Evolutionary conservation across 768 basidiomycete genomes (phyloP).

Genomic region (Lactifluus volemus): DNA sequence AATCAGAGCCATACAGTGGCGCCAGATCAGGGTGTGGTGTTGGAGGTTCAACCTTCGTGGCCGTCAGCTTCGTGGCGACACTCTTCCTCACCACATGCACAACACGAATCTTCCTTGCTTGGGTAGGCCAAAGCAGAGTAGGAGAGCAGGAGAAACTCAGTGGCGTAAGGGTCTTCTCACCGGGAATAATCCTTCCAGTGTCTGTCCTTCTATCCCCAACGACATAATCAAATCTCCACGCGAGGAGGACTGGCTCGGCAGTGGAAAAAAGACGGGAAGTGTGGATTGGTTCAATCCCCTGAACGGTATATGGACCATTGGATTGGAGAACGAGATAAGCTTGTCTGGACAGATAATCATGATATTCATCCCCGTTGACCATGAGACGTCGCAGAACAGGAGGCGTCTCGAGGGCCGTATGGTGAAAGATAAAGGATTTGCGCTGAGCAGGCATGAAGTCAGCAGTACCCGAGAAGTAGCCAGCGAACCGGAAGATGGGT

Average conservation of each 20-base stretch:
- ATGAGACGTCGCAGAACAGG: constrained; percentile 67
- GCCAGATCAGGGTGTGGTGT: background rate
- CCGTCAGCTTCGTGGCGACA: constrained; percentile 52
- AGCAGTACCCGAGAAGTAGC: constrained; percentile 44
- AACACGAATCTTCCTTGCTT: constrained; percentile 58
- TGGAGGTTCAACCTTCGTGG: constrained; percentile 51
- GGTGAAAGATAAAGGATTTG: constrained; percentile 61
- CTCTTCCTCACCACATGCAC: constrained; percentile 69
- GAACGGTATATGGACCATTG: constrained; percentile 69
- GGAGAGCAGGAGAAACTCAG: constrained; percentile 72
- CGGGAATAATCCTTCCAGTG: constrained; percentile 38
- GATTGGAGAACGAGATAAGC: constrained; percentile 59
- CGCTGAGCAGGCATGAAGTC: constrained; percentile 57
- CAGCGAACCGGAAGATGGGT: constrained; percentile 51
- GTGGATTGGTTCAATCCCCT: constrained; percentile 47
- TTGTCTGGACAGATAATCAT: constrained; percentile 70
- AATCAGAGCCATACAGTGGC: background rate
- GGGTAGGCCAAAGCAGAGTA: constrained; percentile 47
- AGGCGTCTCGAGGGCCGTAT: constrained; percentile 53
- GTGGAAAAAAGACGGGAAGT: constrained; percentile 16
- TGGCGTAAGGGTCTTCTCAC: constrained; percentile 68
- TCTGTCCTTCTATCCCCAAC: constrained; percentile 52
- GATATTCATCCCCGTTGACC: constrained; percentile 54
- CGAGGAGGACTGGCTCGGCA: constrained; percentile 32
- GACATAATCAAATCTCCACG: constrained; percentile 75